A percentile compares a stretch with the other conserved stretches of the same genome.
Evolutionary conservation across 768 basidiomycete genomes (phyloP).

Genomic region (Mycena latifolia): DNA sequence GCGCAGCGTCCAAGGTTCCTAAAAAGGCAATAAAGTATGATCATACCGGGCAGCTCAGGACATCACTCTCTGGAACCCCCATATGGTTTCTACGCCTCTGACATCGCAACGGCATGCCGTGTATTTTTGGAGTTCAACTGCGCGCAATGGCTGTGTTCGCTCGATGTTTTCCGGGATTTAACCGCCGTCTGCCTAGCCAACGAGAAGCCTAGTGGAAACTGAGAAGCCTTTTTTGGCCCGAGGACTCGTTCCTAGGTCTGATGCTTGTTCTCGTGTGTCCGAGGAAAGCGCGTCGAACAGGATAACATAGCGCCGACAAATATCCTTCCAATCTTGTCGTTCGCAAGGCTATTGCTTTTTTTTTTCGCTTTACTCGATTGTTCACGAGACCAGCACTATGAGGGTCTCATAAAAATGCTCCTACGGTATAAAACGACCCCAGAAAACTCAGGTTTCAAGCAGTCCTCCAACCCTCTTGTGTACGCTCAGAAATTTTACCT

Average conservation of each 20-base stretch:
- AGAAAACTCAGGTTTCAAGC: background rate
- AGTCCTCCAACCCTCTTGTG: background rate
- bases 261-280: background rate
- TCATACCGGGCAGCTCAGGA: too few relatives aligned
- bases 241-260: background rate
- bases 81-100: background rate
- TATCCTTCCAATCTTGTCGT: background rate
- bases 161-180: too few relatives aligned
- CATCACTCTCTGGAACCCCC: too few relatives aligned
- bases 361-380: too few relatives aligned
- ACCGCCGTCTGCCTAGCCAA: background rate
- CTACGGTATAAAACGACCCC: slow-evolving; percentile 1
- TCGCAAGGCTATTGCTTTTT: background rate
- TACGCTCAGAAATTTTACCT: background rate
- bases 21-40: too few relatives aligned
- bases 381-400: too few relatives aligned
- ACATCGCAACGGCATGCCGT: background rate
- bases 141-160: too few relatives aligned
- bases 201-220: background rate
- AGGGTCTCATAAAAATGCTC: background rate
- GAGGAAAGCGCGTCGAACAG: background rate
- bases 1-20: too few relatives aligned
- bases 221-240: background rate
- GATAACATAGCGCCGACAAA: background rate
- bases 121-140: slow-evolving; percentile 57